These are phyloP conservation scores for Aspergillus ellipticus DNA, from an alignment of 495 filamentous ascomycete genomes.

Conservation along the genomic window DNA sequence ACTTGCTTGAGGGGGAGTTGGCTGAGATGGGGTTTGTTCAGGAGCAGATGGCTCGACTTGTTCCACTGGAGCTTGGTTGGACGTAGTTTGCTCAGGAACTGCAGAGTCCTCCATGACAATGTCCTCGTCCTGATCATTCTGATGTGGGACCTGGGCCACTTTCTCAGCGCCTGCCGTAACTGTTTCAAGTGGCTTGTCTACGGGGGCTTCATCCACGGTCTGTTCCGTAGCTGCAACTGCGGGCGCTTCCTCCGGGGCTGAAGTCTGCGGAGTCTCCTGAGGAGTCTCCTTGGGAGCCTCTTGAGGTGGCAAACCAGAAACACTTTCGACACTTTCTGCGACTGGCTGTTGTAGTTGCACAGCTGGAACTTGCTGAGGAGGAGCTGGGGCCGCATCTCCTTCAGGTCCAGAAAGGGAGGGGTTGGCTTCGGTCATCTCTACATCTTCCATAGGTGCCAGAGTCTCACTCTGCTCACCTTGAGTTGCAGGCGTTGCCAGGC, in stretches of 20 bases:
- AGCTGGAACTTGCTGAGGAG: background rate
- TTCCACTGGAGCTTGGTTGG: background rate
- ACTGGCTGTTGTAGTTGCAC: conserved; percentile 1
- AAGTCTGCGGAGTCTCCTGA: conserved; percentile 4
- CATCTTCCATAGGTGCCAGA: conserved; percentile 26
- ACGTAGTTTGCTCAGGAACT: background rate
- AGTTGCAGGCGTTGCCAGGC: background rate
- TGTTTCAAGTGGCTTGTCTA: conserved; percentile 1
- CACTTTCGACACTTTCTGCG: conserved; percentile 2
- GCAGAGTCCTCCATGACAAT: background rate
- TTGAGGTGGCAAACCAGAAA: conserved; percentile 1
- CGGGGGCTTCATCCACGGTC: conserved; percentile 1
- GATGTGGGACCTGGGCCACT: background rate
- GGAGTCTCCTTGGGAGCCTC: no score
- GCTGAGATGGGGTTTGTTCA: background rate
- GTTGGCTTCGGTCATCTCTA: conserved; percentile 20
- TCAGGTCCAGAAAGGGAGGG: background rate
- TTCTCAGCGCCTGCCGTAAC: conserved; percentile 3
- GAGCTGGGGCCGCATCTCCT: background rate
- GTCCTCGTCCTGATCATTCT: background rate
- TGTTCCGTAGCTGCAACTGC: conserved; percentile 7
- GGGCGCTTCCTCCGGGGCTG: background rate
- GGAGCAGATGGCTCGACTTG: background rate
- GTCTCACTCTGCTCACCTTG: conserved; percentile 9
- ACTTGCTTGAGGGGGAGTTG: background rate